Base-by-base conservation (phyloP, 202 grass and related monocot species). In the Panicum hallii region DNA sequence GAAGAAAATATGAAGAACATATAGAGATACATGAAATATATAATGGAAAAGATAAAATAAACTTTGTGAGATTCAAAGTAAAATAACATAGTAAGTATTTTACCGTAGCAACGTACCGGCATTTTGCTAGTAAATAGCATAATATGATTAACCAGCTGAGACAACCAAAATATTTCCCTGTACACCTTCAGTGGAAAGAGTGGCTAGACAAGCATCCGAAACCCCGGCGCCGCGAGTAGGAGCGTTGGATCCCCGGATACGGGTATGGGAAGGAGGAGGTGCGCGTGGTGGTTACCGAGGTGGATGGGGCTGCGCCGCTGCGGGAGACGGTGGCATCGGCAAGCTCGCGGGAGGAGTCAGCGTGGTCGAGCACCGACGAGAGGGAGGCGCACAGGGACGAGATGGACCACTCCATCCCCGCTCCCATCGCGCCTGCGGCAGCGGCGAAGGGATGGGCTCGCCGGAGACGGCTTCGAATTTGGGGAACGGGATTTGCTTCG, bases 131-230 rank as follows among this genome's bases (percentile, higher is more conserved):
- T n/a, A n/a, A n/a, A 2, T 32, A 63, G 32, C 1, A 69, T 20
- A 74, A 7, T 80, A 38, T 1, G 16, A 19, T 82, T 36, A 88
- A 48, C 63, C 5, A 42, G 16, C 19, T 23, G 19, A 2, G 68
- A 62, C 19, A 77, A 64, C 12, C 11, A 83, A 70, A 64, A 69
- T 70, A 68, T 30, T 8, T 40, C 28, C 20, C 20, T 7, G 2
- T 76, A 32, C 81, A 95, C 95, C 93, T 92, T 92, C 74, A 82
- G 87, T 89, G 36, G 93, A 92, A 70, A 98, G 83, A 67, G 89
- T 79, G 22, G 93, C 95, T 57, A 95, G 83, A 71, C 86, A 87
- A 84, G 89, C 93, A 89, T 98, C 91, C 48, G 95, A 98, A 85
- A 92, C n/a, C 14, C 72, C 2, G 49, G 17, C 20, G 11, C 50